Conservation (phyloP, 768 basidiomycete species). For the Inosperma sp. region DNA sequence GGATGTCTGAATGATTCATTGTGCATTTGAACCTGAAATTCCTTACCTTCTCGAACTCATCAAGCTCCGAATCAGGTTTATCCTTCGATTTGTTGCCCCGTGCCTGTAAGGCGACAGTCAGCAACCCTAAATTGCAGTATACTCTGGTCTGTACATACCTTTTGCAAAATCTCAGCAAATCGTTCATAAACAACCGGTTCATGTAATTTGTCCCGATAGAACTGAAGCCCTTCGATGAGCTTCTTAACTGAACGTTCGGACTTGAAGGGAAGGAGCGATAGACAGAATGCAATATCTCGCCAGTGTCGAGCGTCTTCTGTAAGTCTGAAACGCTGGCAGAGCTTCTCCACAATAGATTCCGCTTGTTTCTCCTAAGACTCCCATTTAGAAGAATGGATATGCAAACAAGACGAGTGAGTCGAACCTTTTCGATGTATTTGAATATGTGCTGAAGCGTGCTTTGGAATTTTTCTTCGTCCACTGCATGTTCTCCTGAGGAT, state of each 20-base stretch:
- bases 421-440: slow-evolving; percentile 91
- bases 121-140: background rate
- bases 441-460: slow-evolving; percentile 95
- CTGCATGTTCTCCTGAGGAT: slow-evolving; percentile 84
- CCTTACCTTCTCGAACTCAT: slow-evolving; percentile 86
- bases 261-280: slow-evolving; percentile 94
- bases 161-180: slow-evolving; percentile 88
- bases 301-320: slow-evolving; percentile 90
- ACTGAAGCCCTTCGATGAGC: slow-evolving; percentile 85
- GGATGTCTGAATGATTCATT: slow-evolving; percentile 1
- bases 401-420: slow-evolving; percentile 14
- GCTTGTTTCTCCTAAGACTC: slow-evolving; percentile 87
- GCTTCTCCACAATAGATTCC: slow-evolving; percentile 93
- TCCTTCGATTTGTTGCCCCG: slow-evolving; percentile 87
- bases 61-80: slow-evolving; percentile 89
- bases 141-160: slow-evolving; percentile 44
- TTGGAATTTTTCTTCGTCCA: slow-evolving; percentile 90
- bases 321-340: slow-evolving; percentile 91
- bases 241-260: slow-evolving; percentile 96
- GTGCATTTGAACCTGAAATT: background rate
- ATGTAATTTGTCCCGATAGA: slow-evolving; percentile 95
- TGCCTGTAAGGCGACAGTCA: slow-evolving; percentile 43
- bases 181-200: slow-evolving; percentile 74
- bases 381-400: background rate
- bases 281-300: slow-evolving; percentile 95